A percentile compares a stretch with the other conserved stretches of the same genome.
These are phyloP conservation scores for Hypomontagnella submonticulosa DNA, from an alignment of 495 filamentous ascomycete genomes.

Conservation along the genomic window DNA sequence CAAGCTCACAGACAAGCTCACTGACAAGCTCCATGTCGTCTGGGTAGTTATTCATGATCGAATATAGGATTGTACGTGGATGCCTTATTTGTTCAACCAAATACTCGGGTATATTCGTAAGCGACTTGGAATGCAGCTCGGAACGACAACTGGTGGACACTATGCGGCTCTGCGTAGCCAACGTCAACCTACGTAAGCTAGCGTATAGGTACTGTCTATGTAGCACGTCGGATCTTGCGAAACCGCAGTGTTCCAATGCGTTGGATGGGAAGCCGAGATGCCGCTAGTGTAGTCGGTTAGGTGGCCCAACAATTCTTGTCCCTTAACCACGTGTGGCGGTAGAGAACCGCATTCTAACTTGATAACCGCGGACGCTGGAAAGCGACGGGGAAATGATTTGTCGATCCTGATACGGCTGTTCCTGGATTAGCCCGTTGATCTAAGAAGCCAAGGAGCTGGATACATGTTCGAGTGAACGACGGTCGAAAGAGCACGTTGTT, in stretches of 20 bases:
- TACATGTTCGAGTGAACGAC: conserved; percentile 27
- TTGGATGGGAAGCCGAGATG: conserved; percentile 18
- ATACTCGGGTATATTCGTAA: conserved; percentile 1
- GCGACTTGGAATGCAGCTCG: not conserved
- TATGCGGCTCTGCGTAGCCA: conserved; percentile 23
- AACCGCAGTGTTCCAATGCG: conserved; percentile 7
- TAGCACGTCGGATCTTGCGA: conserved; percentile 4
- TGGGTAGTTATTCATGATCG: no score
- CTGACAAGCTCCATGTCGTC: no score
- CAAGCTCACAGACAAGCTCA: no score
- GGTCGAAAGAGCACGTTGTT: conserved; percentile 41
- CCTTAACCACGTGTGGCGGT: conserved; percentile 24
- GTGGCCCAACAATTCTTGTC: conserved; percentile 13
- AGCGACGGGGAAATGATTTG: conserved; percentile 3
- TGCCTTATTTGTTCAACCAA: no score
- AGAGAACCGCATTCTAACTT: conserved; percentile 1
- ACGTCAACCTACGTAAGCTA: conserved; percentile 20
- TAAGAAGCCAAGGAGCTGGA: conserved; percentile 10
- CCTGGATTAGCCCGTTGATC: conserved; percentile 13
- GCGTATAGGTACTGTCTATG: not conserved
- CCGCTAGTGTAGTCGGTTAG: conserved; percentile 6
- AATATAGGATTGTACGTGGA: no score
- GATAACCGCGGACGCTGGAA: conserved; percentile 1
- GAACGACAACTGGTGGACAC: not conserved
- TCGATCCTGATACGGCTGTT: conserved; percentile 21